Evolutionary conservation across 2,329 filamentous ascomycete genomes (phyloP).

Genomic region (Emmonsia crescens): DNA sequence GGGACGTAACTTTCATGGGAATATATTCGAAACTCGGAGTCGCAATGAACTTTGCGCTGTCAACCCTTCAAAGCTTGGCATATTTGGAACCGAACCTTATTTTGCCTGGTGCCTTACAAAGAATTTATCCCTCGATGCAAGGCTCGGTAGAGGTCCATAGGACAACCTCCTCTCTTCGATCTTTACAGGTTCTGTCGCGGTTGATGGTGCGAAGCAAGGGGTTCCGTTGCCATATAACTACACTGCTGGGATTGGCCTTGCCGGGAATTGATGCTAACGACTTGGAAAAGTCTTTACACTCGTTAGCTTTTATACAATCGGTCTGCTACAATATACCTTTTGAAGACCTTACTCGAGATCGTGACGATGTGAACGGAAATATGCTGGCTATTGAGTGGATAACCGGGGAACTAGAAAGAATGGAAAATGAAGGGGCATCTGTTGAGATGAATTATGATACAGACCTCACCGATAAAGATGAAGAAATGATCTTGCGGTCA

Average conservation of each 20-base stretch:
- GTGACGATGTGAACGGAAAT: constrained; percentile 58
- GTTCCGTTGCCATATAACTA: constrained; percentile 93
- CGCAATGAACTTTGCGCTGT: constrained; percentile 83
- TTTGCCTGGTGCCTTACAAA: constrained; percentile 81
- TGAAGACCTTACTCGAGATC: constrained; percentile 62
- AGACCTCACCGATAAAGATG: constrained; percentile 74
- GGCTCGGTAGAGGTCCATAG: constrained; percentile 94
- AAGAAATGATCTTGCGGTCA: constrained; percentile 78
- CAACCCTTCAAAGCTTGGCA: constrained; percentile 76
- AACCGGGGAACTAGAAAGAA: constrained; percentile 81
- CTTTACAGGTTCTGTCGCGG: constrained; percentile 82
- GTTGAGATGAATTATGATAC: constrained; percentile 75
- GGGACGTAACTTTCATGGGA: constrained; percentile 95
- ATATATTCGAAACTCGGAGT: constrained; percentile 93
- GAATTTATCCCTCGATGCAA: constrained; percentile 94
- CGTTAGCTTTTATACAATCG: constrained; percentile 86
- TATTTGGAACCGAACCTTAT: constrained; percentile 87
- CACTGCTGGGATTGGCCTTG: constrained; percentile 78
- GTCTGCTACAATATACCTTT: constrained; percentile 96
- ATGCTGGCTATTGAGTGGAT: constrained; percentile 85
- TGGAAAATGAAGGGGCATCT: constrained; percentile 78
- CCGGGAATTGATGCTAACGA: constrained; percentile 98
- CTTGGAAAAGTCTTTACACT: constrained; percentile 89
- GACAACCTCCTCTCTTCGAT: constrained; percentile 84
- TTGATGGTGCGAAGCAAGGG: constrained; percentile 88